Evolutionary conservation across 495 filamentous ascomycete species (phyloP).

Genomic region (Tuber aestivum): DNA sequence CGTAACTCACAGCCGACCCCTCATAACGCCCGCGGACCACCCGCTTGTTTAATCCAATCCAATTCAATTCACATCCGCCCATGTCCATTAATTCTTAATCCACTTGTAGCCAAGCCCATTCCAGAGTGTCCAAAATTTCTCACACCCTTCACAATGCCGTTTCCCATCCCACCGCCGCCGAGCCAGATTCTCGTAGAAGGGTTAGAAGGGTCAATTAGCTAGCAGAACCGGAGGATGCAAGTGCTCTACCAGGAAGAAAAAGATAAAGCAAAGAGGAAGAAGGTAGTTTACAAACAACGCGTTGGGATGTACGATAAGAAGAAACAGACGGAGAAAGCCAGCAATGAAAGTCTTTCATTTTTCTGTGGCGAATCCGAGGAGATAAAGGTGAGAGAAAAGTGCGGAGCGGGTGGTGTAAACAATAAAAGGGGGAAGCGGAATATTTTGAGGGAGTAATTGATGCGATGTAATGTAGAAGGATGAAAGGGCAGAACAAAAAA

Average conservation of each 20-base stretch:
- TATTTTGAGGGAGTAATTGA: not conserved
- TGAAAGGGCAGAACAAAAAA: not conserved
- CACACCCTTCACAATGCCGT: not conserved
- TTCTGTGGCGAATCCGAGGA: not conserved
- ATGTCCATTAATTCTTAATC: not conserved
- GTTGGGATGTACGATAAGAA: not conserved
- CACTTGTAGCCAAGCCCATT: not conserved
- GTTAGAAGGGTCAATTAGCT: not conserved
- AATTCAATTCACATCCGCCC: not conserved
- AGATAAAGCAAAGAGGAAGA: not conserved
- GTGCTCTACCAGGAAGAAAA: not conserved
- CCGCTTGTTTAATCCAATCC: not conserved
- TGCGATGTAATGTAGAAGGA: not conserved
- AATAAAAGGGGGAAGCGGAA: not conserved
- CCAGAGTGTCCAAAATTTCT: not conserved
- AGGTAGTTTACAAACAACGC: not conserved
- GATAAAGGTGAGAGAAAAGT: not conserved
- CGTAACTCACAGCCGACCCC: not conserved
- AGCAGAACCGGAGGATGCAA: not conserved
- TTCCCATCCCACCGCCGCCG: not conserved
- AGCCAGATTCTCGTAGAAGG: not conserved
- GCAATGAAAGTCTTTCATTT: not conserved
- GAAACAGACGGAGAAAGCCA: not conserved
- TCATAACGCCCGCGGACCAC: not conserved
- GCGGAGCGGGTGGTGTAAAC: not conserved